Percentiles rank a stretch among this genome's conserved stretches.
These are phyloP conservation scores for Xanthoceras sorbifolium DNA, from an alignment of 345 rosid genomes.

Conservation along the genomic window DNA sequence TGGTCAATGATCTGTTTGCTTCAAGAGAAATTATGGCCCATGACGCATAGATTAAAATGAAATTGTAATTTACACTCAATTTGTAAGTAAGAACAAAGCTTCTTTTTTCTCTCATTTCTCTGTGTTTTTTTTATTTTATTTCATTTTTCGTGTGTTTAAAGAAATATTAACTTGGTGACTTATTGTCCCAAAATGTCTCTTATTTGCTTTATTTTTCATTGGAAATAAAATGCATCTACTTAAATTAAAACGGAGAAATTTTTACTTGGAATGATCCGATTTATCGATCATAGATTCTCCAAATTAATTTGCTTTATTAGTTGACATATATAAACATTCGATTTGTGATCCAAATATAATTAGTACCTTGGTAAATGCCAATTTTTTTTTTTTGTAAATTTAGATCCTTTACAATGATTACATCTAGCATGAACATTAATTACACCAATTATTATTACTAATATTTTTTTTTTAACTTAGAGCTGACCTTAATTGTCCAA, in stretches of 20 bases:
- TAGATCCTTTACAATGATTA: conserved; percentile 12
- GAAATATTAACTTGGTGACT: conserved; percentile 1
- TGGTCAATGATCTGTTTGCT: conserved; percentile 16
- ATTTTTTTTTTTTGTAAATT: neutral
- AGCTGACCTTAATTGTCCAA: conserved; percentile 12
- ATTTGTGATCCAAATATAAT: neutral
- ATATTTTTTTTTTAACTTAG: neutral
- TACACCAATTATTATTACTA: neutral
- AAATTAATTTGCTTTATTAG: neutral
- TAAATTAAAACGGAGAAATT: neutral
- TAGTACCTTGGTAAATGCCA: neutral
- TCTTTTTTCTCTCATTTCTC: neutral
- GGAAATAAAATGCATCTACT: too few species aligned
- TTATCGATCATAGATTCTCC: neutral
- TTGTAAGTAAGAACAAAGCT: conserved; percentile 20
- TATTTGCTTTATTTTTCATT: too few species aligned
- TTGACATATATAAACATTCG: too few species aligned
- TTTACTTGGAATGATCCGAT: neutral
- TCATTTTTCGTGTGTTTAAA: neutral
- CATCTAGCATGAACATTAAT: neutral
- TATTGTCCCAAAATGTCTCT: neutral
- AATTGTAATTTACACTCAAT: conserved; percentile 24
- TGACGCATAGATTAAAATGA: conserved; percentile 4
- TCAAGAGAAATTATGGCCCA: conserved; percentile 4
- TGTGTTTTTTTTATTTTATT: neutral